phyloP scores from a whole-genome alignment of 2,329 filamentous ascomycete species.

The Aspergillus latus region DNA sequence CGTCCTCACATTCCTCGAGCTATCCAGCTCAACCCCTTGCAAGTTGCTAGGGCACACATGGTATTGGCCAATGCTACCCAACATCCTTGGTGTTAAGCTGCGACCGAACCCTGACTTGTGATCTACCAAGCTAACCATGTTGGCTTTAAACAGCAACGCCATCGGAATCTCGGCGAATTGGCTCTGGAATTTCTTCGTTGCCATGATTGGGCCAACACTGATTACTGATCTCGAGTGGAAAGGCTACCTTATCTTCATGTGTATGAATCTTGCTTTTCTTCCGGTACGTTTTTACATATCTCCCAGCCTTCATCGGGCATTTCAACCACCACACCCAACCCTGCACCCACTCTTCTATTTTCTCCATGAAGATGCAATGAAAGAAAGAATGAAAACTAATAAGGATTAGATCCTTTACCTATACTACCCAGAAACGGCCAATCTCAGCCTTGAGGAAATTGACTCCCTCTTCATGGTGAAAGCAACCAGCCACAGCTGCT shows the following conservation, averaged over 20 bases:
- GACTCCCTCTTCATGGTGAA: conserved; percentile 42
- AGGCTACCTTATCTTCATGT: conserved; percentile 40
- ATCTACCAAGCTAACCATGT: conserved; percentile 1
- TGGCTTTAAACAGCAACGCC: conserved; percentile 31
- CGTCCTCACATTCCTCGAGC: conserved; percentile 6
- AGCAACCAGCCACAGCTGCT: background rate
- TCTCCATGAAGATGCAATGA: background rate
- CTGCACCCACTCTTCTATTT: too few relatives aligned
- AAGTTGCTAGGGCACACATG: background rate
- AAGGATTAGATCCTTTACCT: conserved; percentile 44
- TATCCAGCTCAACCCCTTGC: background rate
- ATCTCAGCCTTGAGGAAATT: conserved; percentile 46
- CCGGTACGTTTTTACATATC: conserved; percentile 28
- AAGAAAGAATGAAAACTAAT: background rate
- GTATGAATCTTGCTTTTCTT: conserved; percentile 34
- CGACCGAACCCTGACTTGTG: background rate
- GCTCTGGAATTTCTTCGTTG: conserved; percentile 52
- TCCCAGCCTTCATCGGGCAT: background rate
- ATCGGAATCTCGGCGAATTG: conserved; percentile 52
- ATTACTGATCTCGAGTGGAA: conserved; percentile 37
- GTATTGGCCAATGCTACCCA: background rate
- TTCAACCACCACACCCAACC: background rate
- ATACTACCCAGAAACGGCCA: conserved; percentile 47
- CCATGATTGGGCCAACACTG: conserved; percentile 38
- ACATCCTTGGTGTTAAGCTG: background rate